Percentiles rank a stretch among this genome's conserved stretches.
phyloP scores from a whole-genome alignment of 1,284 basidiomycete genomes.

The Moesziomyces parantarcticus region DNA sequence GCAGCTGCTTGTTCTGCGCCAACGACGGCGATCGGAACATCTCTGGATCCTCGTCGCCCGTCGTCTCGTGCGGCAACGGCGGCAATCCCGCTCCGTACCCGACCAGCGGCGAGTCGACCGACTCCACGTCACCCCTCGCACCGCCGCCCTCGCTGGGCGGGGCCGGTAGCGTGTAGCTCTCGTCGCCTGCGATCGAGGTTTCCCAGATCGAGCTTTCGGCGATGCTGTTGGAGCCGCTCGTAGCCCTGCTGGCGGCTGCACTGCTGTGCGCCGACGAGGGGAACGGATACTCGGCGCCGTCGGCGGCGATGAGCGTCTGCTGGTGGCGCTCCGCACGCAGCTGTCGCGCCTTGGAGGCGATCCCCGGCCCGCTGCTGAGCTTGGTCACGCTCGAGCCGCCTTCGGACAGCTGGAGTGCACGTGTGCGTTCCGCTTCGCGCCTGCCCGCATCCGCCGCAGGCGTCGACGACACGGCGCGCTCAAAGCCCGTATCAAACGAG shows the following conservation, averaged over 20 bases:
- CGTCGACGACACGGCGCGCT: constrained; percentile 15
- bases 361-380: constrained; percentile 24
- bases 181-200: constrained; percentile 49
- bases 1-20: background rate
- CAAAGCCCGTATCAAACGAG: constrained; percentile 13
- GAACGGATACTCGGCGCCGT: constrained; percentile 22
- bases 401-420: constrained; percentile 33
- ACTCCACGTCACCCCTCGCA: background rate
- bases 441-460: constrained; percentile 17
- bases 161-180: constrained; percentile 43
- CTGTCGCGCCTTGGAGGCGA: constrained; percentile 36
- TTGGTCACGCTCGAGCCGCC: constrained; percentile 34
- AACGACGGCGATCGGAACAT: constrained; percentile 21
- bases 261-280: constrained; percentile 28
- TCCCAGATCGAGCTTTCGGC: constrained; percentile 37
- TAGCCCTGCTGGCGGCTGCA: constrained; percentile 21
- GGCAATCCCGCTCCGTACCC: constrained; percentile 25
- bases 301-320: constrained; percentile 34
- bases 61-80: constrained; percentile 39
- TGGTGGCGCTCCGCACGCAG: constrained; percentile 35
- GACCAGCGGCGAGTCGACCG: constrained; percentile 22
- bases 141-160: constrained; percentile 3
- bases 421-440: constrained; percentile 27
- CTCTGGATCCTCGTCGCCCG: constrained; percentile 34
- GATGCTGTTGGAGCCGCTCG: constrained; percentile 24